Evolutionary conservation across 371 early-diverging fungal genomes (phyloP).

Genomic region (Rhizopus sp.): DNA sequence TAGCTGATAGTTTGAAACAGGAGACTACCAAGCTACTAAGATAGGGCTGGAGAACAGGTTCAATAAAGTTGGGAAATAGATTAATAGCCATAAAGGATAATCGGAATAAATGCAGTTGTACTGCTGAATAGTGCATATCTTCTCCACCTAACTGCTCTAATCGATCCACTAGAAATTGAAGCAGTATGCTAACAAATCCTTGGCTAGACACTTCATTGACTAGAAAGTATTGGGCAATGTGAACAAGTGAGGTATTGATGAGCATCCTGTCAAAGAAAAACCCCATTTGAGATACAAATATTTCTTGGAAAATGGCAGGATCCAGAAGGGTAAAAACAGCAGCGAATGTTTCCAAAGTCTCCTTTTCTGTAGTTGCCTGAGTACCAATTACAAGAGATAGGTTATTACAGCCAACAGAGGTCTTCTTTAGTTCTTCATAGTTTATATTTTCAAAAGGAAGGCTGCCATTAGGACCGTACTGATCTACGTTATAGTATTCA

Average conservation of each 20-base stretch:
- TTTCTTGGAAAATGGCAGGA: constrained; percentile 93
- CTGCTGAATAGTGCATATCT: constrained; percentile 74
- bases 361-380: constrained; percentile 80
- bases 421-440: constrained; percentile 5
- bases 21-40: constrained; percentile 86
- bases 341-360: constrained; percentile 90
- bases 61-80: constrained; percentile 91
- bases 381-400: constrained; percentile 44
- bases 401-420: constrained; percentile 33
- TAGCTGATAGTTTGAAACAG: constrained; percentile 82
- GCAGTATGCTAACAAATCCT: constrained; percentile 78
- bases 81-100: constrained; percentile 94
- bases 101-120: constrained; percentile 91
- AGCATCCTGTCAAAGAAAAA: constrained; percentile 86
- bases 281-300: constrained; percentile 87
- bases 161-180: constrained; percentile 79
- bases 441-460: constrained; percentile 23
- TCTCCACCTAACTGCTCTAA: constrained; percentile 83
- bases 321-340: constrained; percentile 87
- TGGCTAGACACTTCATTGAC: constrained; percentile 78
- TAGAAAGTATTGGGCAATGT: constrained; percentile 89
- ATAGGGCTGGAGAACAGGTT: constrained; percentile 88
- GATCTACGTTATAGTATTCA: constrained; percentile 83
- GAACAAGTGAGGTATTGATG: constrained; percentile 77
- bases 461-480: constrained; percentile 59